These are phyloP conservation scores for Haplosporangium sp. DNA, from an alignment of 371 early-diverging fungal species.

Conservation along the genomic window DNA sequence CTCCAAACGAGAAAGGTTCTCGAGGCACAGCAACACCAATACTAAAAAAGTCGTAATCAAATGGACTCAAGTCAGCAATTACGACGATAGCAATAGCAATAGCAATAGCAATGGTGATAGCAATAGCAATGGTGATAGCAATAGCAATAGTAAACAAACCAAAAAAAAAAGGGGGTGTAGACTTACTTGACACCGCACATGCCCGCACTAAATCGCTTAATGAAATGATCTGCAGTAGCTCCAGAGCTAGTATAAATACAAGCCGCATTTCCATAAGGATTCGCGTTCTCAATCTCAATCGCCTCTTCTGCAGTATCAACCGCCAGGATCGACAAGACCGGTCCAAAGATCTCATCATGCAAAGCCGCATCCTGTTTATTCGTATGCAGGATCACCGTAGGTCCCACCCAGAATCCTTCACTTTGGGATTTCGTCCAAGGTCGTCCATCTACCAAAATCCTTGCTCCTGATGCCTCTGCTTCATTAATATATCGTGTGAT, in stretches of 20 bases:
- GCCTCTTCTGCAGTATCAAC: slow-evolving; percentile 69
- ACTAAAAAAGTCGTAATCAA: too few relatives aligned
- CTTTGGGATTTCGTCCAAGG: slow-evolving; percentile 48
- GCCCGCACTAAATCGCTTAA: slow-evolving; percentile 71
- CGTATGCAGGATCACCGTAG: slow-evolving; percentile 71
- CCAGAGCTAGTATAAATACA: slow-evolving; percentile 75
- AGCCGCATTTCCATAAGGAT: slow-evolving; percentile 80
- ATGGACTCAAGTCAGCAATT: too few relatives aligned
- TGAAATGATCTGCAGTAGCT: slow-evolving; percentile 72
- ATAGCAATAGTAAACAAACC: too few relatives aligned
- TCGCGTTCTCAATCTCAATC: slow-evolving; percentile 76
- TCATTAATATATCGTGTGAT: slow-evolving; percentile 70
- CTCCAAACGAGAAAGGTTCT: slow-evolving; percentile 85
- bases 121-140: too few relatives aligned
- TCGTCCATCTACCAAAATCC: slow-evolving; percentile 79
- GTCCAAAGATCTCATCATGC: slow-evolving; percentile 83
- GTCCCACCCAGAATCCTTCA: slow-evolving; percentile 77
- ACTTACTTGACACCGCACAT: slow-evolving; percentile 79
- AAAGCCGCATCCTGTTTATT: slow-evolving; percentile 67
- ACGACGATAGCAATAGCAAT: too few relatives aligned
- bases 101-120: too few relatives aligned
- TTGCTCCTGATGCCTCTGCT: slow-evolving; percentile 63
- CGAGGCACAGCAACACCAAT: slow-evolving; percentile 80
- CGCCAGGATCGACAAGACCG: slow-evolving; percentile 72
- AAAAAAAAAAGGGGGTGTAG: background rate